Conservation (phyloP, 2,329 filamentous ascomycete species). For the Coniochaeta sp. region DNA sequence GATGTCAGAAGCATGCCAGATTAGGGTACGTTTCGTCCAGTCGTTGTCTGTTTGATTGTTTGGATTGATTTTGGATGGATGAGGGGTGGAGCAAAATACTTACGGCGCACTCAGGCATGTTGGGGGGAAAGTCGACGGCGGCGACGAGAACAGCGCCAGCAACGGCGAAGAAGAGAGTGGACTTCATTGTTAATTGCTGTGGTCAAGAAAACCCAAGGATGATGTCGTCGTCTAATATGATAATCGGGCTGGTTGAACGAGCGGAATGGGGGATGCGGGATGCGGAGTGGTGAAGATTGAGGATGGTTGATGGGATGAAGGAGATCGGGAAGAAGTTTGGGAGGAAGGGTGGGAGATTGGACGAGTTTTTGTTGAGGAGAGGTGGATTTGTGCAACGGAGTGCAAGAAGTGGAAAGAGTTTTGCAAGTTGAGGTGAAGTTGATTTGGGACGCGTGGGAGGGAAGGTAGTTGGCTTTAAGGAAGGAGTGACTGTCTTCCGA, state of each 20-base stretch:
- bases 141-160: constrained; percentile 32
- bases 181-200: constrained; percentile 42
- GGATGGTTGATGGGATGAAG: background rate
- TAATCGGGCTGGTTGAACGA: background rate
- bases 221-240: constrained; percentile 3
- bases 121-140: constrained; percentile 26
- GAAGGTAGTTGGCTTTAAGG: background rate
- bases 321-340: background rate
- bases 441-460: background rate
- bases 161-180: constrained; percentile 29
- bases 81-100: constrained; percentile 18
- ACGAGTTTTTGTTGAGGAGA: background rate
- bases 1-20: background rate
- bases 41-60: too few species aligned
- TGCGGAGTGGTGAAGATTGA: background rate
- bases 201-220: constrained; percentile 9
- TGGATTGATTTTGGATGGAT: too few species aligned
- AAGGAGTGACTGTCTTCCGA: background rate
- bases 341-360: constrained; percentile 1
- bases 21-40: background rate
- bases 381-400: background rate
- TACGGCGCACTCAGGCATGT: constrained; percentile 47
- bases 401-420: background rate
- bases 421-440: background rate
- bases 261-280: background rate